Evolutionary conservation across 805 yeast genomes (phyloP), one percentile per base, ranked within the genome.

Genomic region (Yamadazyma ubonensis): DNA sequence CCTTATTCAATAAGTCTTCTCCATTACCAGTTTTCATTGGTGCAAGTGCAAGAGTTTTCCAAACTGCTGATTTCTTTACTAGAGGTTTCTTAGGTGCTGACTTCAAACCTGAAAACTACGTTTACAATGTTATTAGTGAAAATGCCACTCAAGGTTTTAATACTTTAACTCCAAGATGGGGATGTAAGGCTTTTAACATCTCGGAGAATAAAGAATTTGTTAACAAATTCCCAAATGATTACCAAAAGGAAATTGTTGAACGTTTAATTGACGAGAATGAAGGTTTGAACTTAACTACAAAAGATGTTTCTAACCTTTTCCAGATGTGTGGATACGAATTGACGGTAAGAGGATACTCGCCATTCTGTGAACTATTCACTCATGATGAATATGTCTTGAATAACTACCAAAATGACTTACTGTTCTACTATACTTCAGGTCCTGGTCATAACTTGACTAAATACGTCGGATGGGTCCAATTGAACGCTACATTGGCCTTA

Each of bases 321-420:
- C 65, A 70, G 9, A 72, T 79, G 62, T 86, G 95, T 62, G 89
- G 86, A 3, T 86, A 71, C 55, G 95, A 86, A 60, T 61, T 84
- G 32, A 85, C 84, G 41, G 84, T 78, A 7, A 70, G 69, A 41
- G 95, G 93, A 7, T 57, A 61, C 39, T 83, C 93, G 11, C 71
- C 73, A 23, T 78, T 85, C 46, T 86, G 95, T 60, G 70, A 71
- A 27, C 68, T 83, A 22, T 79, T 86, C 62, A 81, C 87, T 29
- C 72, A 72, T 49, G 79, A 79, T 17, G 91, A 86, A 45, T 81
- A 78, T 67, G 61, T 82, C 37, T 75, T 73, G 26, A 75, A 72
- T 49, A 79, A 79, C 36, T 87, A 86, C 59, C 65, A 71, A 15
- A 66, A 67, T 20, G 90, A 85, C 46, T 62, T 83, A 29, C 61